phyloP scores from a whole-genome alignment of 2,329 filamentous ascomycete genomes.

The Xylariaceae sp. region DNA sequence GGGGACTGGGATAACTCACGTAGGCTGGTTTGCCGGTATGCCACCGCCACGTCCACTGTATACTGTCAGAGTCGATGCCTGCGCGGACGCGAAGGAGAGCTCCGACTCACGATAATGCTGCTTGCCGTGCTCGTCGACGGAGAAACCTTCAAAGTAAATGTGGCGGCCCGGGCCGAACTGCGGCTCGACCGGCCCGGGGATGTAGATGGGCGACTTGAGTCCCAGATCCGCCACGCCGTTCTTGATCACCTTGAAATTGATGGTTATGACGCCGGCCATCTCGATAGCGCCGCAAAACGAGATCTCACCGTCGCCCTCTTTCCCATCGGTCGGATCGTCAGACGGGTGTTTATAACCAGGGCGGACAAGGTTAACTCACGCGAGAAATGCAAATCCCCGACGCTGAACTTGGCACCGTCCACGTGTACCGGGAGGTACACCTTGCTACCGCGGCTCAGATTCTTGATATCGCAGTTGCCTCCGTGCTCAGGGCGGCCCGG shows the following conservation, averaged over 20 bases:
- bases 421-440: constrained; percentile 88
- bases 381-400: constrained; percentile 82
- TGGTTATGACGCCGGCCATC: constrained; percentile 86
- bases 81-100: background rate
- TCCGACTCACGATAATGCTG: constrained; percentile 61
- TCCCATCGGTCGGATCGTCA: constrained; percentile 1
- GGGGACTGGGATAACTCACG: constrained; percentile 31
- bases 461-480: constrained; percentile 90
- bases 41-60: constrained; percentile 81
- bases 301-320: constrained; percentile 83
- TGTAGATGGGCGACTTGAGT: constrained; percentile 79
- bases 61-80: constrained; percentile 32
- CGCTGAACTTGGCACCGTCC: constrained; percentile 78
- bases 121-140: constrained; percentile 79
- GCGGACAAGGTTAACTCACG: no score
- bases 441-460: constrained; percentile 70
- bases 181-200: constrained; percentile 81
- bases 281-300: constrained; percentile 87
- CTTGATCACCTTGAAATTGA: constrained; percentile 87
- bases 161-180: constrained; percentile 78
- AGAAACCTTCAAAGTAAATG: constrained; percentile 86
- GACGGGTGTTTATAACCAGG: background rate
- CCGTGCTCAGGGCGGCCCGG: constrained; percentile 82
- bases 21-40: constrained; percentile 76
- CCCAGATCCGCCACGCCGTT: constrained; percentile 67